These are phyloP conservation scores for Fusarium napiforme DNA, from an alignment of 2,329 filamentous ascomycete species.

Conservation along the genomic window DNA sequence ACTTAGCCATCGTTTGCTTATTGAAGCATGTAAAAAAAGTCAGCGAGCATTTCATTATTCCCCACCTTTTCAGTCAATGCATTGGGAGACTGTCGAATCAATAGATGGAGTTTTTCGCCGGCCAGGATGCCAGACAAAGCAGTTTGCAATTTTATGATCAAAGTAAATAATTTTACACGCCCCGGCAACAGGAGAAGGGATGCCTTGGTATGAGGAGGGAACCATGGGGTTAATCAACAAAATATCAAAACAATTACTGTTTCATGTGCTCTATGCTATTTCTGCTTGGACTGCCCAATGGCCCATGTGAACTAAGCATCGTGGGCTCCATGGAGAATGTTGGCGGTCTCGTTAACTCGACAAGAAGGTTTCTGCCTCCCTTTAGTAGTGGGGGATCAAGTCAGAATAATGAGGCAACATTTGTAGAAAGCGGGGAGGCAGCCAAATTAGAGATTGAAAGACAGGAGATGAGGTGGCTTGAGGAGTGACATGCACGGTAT, in stretches of 20 bases:
- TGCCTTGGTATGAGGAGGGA: conserved; percentile 4
- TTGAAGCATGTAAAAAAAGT: conserved; percentile 40
- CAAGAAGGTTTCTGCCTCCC: conserved; percentile 28
- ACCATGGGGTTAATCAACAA: conserved; percentile 28
- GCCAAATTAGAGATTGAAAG: background rate
- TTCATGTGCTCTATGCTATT: conserved; percentile 6
- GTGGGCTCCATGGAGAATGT: conserved; percentile 14
- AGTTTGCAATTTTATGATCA: conserved; percentile 41
- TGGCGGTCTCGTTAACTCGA: background rate
- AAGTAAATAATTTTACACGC: conserved; percentile 39
- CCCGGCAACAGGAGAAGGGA: conserved; percentile 21
- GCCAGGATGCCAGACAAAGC: conserved; percentile 38
- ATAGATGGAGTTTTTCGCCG: conserved; percentile 32
- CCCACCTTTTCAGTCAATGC: conserved; percentile 18
- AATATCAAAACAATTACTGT: conserved; percentile 24
- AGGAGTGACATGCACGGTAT: background rate
- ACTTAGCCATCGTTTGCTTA: conserved; percentile 30
- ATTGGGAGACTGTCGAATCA: conserved; percentile 21
- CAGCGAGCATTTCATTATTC: conserved; percentile 38
- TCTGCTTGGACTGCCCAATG: background rate
- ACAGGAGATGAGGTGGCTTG: conserved; percentile 34
- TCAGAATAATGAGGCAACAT: conserved; percentile 22
- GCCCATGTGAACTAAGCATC: background rate
- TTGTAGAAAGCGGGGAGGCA: conserved; percentile 24
- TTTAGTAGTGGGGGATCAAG: conserved; percentile 19